Base-by-base conservation (phyloP, 805 yeast species). In the Saccharomycopsis malanga region DNA sequence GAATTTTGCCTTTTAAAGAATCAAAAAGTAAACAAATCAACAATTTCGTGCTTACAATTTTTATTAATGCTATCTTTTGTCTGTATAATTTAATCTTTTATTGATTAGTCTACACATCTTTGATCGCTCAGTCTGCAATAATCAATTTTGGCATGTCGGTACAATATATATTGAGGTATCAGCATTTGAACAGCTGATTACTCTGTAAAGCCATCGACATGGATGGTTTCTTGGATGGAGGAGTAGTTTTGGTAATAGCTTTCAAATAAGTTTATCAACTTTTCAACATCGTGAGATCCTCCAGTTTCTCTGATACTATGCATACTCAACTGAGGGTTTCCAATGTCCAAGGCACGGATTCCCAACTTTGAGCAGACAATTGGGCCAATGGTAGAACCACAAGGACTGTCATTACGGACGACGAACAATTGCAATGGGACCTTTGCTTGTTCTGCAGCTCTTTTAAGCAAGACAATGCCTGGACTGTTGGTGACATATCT, bases 301-400 rank as follows among this genome's bases (percentile, higher is more conserved):
- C 94, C 89, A 4, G 95, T 88, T 64, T 89, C 98, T 63, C 97
- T 76, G 52, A 87, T 81, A 1, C 94, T 83, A 60, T 89, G 98
- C 98, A 89, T 89, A 50, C 93, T 81, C 57, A 89, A 69, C 58
- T 88, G 93, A 1, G 96, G 95, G 58, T 86, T 87, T 49, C 98
- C 98, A 45, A 89, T 65, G 64, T 89, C 98, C 52, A 89, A 65
- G 2, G 96, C 86, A 60, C 93, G 74, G 43, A 89, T 74, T 45
- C 98, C 98, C 34, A 88, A 72, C 56, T 83, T 83, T 2, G 95
- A 81, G 30, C 96, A 83, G 49, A 91, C 69, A 64, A 89, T 85
- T 18, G 98, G 98, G 1, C 98, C 98, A 58, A 91, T 91, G 1
- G 98, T 91, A 1, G 95, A 83, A 2, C 98, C 98, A 66, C 98